A percentile compares a stretch with the other conserved stretches of the same genome.
These are phyloP conservation scores for Fusarium nodosum DNA, from an alignment of 2,329 filamentous ascomycete species.

Conservation along the genomic window DNA sequence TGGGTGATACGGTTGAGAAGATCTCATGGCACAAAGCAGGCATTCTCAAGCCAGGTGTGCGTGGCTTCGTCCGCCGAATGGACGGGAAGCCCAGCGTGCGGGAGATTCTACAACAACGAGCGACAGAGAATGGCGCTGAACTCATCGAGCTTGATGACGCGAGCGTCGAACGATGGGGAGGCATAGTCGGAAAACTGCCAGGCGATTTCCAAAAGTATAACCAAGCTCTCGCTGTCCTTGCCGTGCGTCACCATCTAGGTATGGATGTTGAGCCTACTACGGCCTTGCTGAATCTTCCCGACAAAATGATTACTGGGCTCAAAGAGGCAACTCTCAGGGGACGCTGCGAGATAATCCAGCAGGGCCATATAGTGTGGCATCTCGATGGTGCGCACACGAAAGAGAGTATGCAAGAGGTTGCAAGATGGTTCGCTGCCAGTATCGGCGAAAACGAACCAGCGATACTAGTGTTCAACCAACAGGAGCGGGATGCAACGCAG, in stretches of 20 bases:
- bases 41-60: slow-evolving; percentile 77
- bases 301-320: slow-evolving; percentile 73
- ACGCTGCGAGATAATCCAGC: slow-evolving; percentile 77
- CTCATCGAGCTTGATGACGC: slow-evolving; percentile 60
- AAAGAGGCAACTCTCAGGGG: slow-evolving; percentile 78
- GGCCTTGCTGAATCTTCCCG: slow-evolving; percentile 47
- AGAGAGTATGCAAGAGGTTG: slow-evolving; percentile 83
- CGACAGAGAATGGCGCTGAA: slow-evolving; percentile 66
- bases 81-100: slow-evolving; percentile 55
- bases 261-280: slow-evolving; percentile 42
- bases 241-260: slow-evolving; percentile 70
- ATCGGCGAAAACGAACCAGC: slow-evolving; percentile 53
- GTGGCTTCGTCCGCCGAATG: slow-evolving; percentile 54
- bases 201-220: slow-evolving; percentile 70
- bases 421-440: slow-evolving; percentile 78
- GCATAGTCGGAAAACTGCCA: slow-evolving; percentile 58
- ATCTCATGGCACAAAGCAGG: slow-evolving; percentile 95
- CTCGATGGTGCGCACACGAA: slow-evolving; percentile 91
- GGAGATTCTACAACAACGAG: slow-evolving; percentile 70
- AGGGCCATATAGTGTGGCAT: slow-evolving; percentile 75
- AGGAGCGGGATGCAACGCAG: slow-evolving; percentile 80
- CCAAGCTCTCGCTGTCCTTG: slow-evolving; percentile 68
- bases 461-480: slow-evolving; percentile 91
- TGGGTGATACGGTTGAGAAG: slow-evolving; percentile 82
- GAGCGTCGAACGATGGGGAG: slow-evolving; percentile 59